Evolutionary conservation across 768 basidiomycete genomes (phyloP).

Genomic region (Tremella fuciformis): DNA sequence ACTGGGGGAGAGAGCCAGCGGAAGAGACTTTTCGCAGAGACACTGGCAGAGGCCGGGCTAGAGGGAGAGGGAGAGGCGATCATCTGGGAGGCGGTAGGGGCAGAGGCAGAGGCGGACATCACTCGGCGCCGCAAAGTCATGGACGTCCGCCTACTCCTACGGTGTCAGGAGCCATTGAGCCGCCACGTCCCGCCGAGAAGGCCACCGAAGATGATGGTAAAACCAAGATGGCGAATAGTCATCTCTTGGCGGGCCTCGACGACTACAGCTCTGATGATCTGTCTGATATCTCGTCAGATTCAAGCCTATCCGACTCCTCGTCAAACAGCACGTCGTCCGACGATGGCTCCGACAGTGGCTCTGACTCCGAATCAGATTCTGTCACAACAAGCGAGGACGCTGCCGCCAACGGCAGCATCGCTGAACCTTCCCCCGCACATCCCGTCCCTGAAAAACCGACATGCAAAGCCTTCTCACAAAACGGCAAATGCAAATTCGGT

Average conservation of each 20-base stretch:
- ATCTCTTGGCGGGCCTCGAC: not conserved
- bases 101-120: constrained; percentile 42
- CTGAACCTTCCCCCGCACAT: not conserved
- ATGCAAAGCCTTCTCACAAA: constrained; percentile 38
- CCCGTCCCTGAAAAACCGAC: constrained; percentile 16
- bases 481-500: constrained; percentile 36
- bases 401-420: too few species aligned
- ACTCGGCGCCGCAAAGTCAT: constrained; percentile 1
- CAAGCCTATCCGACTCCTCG: constrained; percentile 18
- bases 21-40: not conserved
- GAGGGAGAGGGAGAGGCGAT: constrained; percentile 20
- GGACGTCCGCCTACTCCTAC: constrained; percentile 1
- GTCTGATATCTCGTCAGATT: too few species aligned
- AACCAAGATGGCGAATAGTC: too few species aligned
- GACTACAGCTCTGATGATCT: constrained; percentile 37
- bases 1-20: constrained; percentile 25
- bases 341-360: constrained; percentile 41
- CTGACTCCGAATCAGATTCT: constrained; percentile 23
- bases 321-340: constrained; percentile 42
- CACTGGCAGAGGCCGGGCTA: constrained; percentile 3
- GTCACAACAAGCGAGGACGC: too few species aligned
- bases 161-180: not conserved
- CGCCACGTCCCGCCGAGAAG: too few species aligned
- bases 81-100: constrained; percentile 48
- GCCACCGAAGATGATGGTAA: too few species aligned